Evolutionary conservation across 1,284 basidiomycete species (phyloP).

Genomic region (Trametes hirsuta): DNA sequence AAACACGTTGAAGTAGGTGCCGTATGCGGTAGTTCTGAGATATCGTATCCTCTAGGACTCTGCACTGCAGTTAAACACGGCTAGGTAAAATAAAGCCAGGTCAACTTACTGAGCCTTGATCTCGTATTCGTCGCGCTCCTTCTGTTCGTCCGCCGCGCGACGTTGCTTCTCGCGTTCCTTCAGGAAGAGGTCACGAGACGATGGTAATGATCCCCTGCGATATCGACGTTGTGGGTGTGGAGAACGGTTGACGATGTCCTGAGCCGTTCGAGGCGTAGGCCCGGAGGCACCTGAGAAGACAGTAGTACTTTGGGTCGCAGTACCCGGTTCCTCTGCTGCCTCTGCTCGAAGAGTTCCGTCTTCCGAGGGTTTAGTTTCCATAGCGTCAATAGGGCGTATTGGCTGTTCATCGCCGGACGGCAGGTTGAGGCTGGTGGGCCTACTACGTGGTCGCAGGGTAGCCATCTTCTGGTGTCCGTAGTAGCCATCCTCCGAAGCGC

Average conservation of each 20-base stretch:
- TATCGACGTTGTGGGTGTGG: constrained; percentile 26
- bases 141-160: constrained; percentile 50
- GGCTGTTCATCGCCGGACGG: constrained; percentile 7
- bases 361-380: constrained; percentile 3
- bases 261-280: constrained; percentile 13
- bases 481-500: constrained; percentile 36
- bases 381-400: neutral
- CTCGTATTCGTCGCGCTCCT: constrained; percentile 58
- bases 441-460: constrained; percentile 20
- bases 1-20: constrained; percentile 65
- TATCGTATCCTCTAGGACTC: constrained; percentile 58
- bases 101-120: constrained; percentile 56
- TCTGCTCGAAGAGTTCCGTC: neutral
- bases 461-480: constrained; percentile 21
- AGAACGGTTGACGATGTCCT: constrained; percentile 2
- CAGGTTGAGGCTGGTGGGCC: constrained; percentile 17
- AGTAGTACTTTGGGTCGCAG: constrained; percentile 19
- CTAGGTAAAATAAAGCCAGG: neutral
- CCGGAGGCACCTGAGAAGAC: constrained; percentile 10
- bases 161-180: constrained; percentile 40
- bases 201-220: constrained; percentile 31
- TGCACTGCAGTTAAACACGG: constrained; percentile 31
- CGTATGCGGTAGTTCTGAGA: constrained; percentile 67
- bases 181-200: constrained; percentile 23
- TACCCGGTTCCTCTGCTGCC: constrained; percentile 5